phyloP scores from a whole-genome alignment of 257 asterid genomes.

The Forsythia viridissima region DNA sequence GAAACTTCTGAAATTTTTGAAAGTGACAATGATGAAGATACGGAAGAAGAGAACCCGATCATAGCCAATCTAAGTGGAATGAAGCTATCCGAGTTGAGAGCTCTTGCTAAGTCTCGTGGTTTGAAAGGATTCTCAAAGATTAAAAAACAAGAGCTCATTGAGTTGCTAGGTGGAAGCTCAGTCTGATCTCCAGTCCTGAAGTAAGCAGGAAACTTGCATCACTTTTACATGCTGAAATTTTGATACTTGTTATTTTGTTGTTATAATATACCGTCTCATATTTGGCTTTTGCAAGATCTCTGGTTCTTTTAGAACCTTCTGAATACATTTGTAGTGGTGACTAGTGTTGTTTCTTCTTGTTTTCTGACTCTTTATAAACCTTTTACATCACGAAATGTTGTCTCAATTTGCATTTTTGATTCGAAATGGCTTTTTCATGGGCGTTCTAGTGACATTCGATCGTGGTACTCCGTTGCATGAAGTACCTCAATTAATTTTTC shows the following conservation, averaged over 20 bases:
- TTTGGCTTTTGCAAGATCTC: not conserved
- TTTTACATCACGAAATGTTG: not conserved
- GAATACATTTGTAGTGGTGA: not conserved
- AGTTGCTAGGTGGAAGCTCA: constrained; percentile 37
- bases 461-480: too few species aligned
- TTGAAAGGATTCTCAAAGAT: constrained; percentile 40
- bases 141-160: constrained; percentile 40
- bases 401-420: not conserved
- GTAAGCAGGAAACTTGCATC: not conserved
- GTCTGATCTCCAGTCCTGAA: constrained; percentile 12
- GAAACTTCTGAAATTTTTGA: constrained; percentile 28
- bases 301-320: not conserved
- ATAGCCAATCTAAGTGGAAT: constrained; percentile 28
- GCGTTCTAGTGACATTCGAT: too few species aligned
- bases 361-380: not conserved
- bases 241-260: not conserved
- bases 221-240: not conserved
- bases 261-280: not conserved
- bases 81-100: constrained; percentile 40
- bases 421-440: too few species aligned
- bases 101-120: constrained; percentile 41
- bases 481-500: too few species aligned
- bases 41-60: constrained; percentile 3
- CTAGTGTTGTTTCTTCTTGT: not conserved
- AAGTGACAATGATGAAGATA: constrained; percentile 21